Base-by-base conservation (phyloP, 805 yeast genomes). In the Candida krabiensis region DNA sequence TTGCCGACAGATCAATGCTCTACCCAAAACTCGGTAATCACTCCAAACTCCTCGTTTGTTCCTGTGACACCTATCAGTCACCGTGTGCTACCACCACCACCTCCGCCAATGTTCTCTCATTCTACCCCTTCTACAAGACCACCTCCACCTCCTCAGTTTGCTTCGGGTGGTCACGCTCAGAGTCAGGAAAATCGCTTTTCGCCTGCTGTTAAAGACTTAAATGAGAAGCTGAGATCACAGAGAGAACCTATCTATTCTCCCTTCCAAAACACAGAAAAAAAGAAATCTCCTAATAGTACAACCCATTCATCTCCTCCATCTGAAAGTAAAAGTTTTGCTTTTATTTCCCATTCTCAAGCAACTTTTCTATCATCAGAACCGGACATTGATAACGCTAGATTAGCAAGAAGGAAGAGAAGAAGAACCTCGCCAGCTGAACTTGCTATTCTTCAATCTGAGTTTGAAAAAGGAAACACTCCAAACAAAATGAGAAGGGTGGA, bases 331-430 rank as follows among this genome's bases (percentile, higher is more conserved):
- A 59, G 73, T 14, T 86, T 81, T 64, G 97, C 97, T 13, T 91
- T 91, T 64, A 91, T 91, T 48, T 81, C 95, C 16, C 98, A 91
- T 63, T 87, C 96, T 6, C 95, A 89, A 19, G 80, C 88, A 14
- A 86, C 96, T 1, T 91, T 81, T 58, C 89, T 95, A 12, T 70
- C 78, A 3, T 83, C 82, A 44, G 95, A 86, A 56, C 95, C 96
- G 2, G 66, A 71, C 39, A 87, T 88, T 40, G 96, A 89, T 63
- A 87, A 90, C 57, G 88, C 88, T n/a, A 89, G 89, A 33, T 69
- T 90, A 41, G 97, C 96, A 1, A 81, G 98, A 52, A 80, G 97
- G 40, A 91, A 91, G 61, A 79, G 99, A 66, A 80, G 99, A 67
- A 83, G 98, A 69, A 93, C 99, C 1, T 82, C 95, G 1, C 93